phyloP scores from a whole-genome alignment of 306 rosid species.

The Dryas alaskensis region DNA sequence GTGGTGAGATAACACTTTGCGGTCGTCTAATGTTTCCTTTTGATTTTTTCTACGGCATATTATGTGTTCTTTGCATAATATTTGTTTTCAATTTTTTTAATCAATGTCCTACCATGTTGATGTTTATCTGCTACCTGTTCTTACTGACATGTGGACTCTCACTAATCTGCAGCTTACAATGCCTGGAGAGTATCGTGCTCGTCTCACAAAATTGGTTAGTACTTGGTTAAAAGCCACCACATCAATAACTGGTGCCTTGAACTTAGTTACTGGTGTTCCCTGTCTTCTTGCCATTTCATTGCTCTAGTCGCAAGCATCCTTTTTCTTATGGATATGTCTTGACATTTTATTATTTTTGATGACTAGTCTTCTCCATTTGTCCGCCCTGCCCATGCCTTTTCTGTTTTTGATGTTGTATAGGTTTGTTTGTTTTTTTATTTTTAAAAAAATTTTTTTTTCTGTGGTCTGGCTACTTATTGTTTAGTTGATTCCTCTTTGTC shows the following conservation, averaged over 20 bases:
- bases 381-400: neutral
- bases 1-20: neutral
- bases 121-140: neutral
- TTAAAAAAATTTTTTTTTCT: neutral
- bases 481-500: conserved; percentile 17
- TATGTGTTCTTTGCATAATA: neutral
- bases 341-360: neutral
- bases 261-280: neutral
- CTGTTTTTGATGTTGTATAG: neutral
- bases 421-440: neutral
- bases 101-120: conserved; percentile 11
- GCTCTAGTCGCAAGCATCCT: neutral
- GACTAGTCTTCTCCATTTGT: neutral
- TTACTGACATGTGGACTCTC: conserved; percentile 16
- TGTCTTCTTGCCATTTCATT: conserved; percentile 1
- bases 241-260: neutral
- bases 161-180: conserved; percentile 68
- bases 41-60: neutral
- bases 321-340: neutral
- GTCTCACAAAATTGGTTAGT: conserved; percentile 86
- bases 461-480: neutral
- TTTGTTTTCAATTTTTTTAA: neutral
- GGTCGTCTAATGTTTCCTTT: neutral
- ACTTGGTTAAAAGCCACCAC: neutral
- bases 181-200: conserved; percentile 81